Evolutionary conservation across 176 grass and related monocot species (phyloP).

Genomic region (Raddia distichophylla): DNA sequence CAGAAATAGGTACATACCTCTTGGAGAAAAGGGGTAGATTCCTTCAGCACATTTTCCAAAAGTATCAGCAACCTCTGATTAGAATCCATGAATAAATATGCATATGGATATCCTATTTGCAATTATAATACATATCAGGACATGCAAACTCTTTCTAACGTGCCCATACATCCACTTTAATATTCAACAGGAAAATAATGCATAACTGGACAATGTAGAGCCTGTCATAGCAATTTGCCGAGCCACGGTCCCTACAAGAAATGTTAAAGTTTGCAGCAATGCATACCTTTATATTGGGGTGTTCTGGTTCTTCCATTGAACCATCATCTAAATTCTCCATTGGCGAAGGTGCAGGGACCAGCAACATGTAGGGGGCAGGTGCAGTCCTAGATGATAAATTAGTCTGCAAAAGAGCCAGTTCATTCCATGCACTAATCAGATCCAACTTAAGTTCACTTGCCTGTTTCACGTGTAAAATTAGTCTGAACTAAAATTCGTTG

Average conservation of each 20-base stretch:
- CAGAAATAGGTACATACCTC: constrained; percentile 42
- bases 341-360: too few species aligned
- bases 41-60: constrained; percentile 35
- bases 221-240: not conserved
- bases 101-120: not conserved
- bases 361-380: too few species aligned
- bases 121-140: not conserved
- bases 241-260: not conserved
- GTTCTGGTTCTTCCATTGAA: constrained; percentile 54
- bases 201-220: not conserved
- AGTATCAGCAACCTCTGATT: not conserved
- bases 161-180: not conserved
- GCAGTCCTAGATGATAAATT: too few species aligned
- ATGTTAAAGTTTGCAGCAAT: not conserved
- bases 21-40: constrained; percentile 42
- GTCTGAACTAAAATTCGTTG: not conserved
- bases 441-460: not conserved
- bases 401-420: too few species aligned
- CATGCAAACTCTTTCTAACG: not conserved
- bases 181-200: not conserved
- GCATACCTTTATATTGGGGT: constrained; percentile 35
- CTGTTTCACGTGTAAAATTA: constrained; percentile 6
- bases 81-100: constrained; percentile 21
- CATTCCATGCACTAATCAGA: too few species aligned
- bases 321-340: too few species aligned